Evolutionary conservation across 805 yeast genomes (phyloP).

Genomic region (Lipomyces mesembrius): DNA sequence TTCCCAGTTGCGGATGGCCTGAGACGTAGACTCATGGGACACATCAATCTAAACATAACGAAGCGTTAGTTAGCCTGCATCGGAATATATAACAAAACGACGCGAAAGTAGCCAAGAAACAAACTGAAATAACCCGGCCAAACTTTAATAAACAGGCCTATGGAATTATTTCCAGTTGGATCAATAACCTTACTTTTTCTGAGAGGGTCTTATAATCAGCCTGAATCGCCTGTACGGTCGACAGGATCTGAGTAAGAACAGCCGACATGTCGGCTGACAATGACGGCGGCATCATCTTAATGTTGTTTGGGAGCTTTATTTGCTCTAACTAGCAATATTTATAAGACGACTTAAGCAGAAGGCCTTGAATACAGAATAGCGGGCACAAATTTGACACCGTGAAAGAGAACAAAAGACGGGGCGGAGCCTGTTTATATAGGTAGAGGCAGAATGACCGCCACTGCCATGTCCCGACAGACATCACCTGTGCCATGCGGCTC

Average conservation of each 20-base stretch:
- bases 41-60: slow-evolving; percentile 18
- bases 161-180: slow-evolving; percentile 3
- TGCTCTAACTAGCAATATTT: not conserved
- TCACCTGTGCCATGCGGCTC: slow-evolving; percentile 1
- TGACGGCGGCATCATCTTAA: slow-evolving; percentile 3
- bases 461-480: not conserved
- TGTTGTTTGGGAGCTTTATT: not conserved
- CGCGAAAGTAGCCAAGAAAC: slow-evolving; percentile 14
- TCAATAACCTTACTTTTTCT: slow-evolving; percentile 26
- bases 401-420: not conserved
- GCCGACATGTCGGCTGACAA: slow-evolving; percentile 17
- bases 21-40: slow-evolving; percentile 16
- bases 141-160: slow-evolving; percentile 9
- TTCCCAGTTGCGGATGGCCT: slow-evolving; percentile 21
- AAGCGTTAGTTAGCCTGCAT: not conserved
- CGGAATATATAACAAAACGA: slow-evolving; percentile 3
- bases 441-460: not conserved
- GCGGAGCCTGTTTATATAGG: not conserved
- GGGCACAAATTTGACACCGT: not conserved
- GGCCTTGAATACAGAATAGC: not conserved
- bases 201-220: slow-evolving; percentile 32
- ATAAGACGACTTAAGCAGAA: not conserved
- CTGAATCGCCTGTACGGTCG: slow-evolving; percentile 29
- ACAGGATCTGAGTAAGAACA: slow-evolving; percentile 28
- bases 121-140: slow-evolving; percentile 22